Conservation (phyloP, 441 rosid genomes). For the Sinapis alba region DNA sequence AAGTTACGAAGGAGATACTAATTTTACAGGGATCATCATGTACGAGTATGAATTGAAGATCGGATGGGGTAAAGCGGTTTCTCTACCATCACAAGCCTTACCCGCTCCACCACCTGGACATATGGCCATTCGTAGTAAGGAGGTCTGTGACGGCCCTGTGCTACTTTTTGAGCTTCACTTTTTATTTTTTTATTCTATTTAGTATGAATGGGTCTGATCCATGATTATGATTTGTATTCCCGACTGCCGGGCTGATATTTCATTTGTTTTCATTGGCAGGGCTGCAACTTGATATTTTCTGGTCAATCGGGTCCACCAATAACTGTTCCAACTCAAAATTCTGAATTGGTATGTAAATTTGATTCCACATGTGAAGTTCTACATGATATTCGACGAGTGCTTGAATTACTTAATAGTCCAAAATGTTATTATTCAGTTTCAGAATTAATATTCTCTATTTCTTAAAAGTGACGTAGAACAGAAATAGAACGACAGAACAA, state of each 20-base stretch:
- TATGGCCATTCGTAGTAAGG: constrained; percentile 99
- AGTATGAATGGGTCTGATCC: constrained; percentile 1
- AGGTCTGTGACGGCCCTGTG: constrained; percentile 59
- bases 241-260: constrained; percentile 23
- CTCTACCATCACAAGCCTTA: constrained; percentile 97
- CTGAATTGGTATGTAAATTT: constrained; percentile 77
- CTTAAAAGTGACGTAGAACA: too few species aligned
- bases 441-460: too few species aligned
- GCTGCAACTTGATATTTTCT: constrained; percentile 86
- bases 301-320: constrained; percentile 97
- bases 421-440: too few species aligned
- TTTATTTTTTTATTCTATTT: constrained; percentile 5
- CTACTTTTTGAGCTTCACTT: constrained; percentile 16
- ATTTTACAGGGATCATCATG: constrained; percentile 79
- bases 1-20: constrained; percentile 5
- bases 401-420: background rate
- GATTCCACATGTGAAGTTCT: constrained; percentile 10
- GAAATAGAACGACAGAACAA: too few species aligned
- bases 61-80: constrained; percentile 99
- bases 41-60: constrained; percentile 96
- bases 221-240: constrained; percentile 6
- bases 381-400: constrained; percentile 13
- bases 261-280: constrained; percentile 55
- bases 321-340: constrained; percentile 81
- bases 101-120: constrained; percentile 99